Evolutionary conservation across 768 basidiomycete species (phyloP), one percentile per base, ranked within the genome.

Genomic region (Xerocomus potaroensis): DNA sequence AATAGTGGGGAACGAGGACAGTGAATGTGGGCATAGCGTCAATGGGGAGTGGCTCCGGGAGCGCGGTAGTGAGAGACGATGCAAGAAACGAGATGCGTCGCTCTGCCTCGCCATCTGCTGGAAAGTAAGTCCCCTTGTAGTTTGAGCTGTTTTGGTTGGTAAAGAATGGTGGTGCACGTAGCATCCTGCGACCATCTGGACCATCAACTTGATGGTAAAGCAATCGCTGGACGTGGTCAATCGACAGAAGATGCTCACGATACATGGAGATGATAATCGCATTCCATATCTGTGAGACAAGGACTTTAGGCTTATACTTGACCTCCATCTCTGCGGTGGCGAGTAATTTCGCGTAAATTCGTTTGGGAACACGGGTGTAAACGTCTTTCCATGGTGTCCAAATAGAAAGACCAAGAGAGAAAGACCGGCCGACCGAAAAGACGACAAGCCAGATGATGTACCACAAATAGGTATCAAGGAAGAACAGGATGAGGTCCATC

Each of bases 321-420:
- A 96, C 83, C 65, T 99, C 96, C 96, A 98, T 98, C 62, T 98
- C 95, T 2, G 78, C 81, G 0, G 95, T 98, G 16, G 96, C 92
- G 45, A 99, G 72, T 24, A 99, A 69, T 73, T 99, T 99, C 54
- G 95, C 93, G 66, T 96, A 99, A 51, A 99, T 97, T 36, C 96
- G 79, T 76, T 98, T 99, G 8, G 96, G 96, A 60, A 99, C 74
- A 43, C 96, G 78, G 14, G 92, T 92, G 66, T 84, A 99, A 47
- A 98, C 91, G 59, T 98, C 95, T 69, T 87, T 87, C 96, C 96
- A 99, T 0, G 96, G 96, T 0, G 96, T 98, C 96, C 96, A 99
- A 54, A 99, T 96, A 19, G 91, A 94, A 53, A 99, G 75, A 10
- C 96, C 96, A 22, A 99, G 77, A 2, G 84, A 74, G 65, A 99